A percentile compares a stretch with the other conserved stretches of the same genome.
phyloP scores from a whole-genome alignment of 2,329 filamentous ascomycete genomes.

The Botryosphaeria dothidea region DNA sequence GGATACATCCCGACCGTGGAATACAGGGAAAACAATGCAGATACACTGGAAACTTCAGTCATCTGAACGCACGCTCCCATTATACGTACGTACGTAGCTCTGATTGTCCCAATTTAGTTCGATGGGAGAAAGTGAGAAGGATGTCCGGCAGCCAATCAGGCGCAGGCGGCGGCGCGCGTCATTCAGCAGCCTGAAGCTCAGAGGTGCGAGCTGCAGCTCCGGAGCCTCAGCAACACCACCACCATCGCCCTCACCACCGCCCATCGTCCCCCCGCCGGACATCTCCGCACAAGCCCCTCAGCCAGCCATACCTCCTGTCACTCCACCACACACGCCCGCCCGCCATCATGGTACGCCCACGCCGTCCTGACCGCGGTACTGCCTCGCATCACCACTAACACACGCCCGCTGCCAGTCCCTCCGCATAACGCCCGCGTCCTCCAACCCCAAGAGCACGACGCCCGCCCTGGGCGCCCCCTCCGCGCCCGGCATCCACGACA shows the following conservation, averaged over 20 bases:
- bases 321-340: background rate
- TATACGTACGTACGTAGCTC: no score
- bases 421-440: slow-evolving; percentile 77
- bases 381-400: background rate
- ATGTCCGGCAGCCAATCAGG: slow-evolving; percentile 7
- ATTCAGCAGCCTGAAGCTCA: slow-evolving; percentile 16
- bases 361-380: background rate
- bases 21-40: no score
- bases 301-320: background rate
- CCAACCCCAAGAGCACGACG: slow-evolving; percentile 61
- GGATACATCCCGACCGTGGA: no score
- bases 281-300: background rate
- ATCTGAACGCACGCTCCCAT: no score
- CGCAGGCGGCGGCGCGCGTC: slow-evolving; percentile 12
- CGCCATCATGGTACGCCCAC: slow-evolving; percentile 5
- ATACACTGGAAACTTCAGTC: no score
- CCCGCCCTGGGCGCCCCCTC: slow-evolving; percentile 70
- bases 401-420: slow-evolving; percentile 51
- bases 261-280: background rate
- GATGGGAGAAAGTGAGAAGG: background rate
- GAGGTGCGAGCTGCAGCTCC: slow-evolving; percentile 19
- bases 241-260: background rate
- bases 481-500: slow-evolving; percentile 90
- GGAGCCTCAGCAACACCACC: slow-evolving; percentile 15
- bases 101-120: no score